These are phyloP conservation scores for Fusarium sp. DNA, from an alignment of 2,329 filamentous ascomycete species.

Conservation along the genomic window DNA sequence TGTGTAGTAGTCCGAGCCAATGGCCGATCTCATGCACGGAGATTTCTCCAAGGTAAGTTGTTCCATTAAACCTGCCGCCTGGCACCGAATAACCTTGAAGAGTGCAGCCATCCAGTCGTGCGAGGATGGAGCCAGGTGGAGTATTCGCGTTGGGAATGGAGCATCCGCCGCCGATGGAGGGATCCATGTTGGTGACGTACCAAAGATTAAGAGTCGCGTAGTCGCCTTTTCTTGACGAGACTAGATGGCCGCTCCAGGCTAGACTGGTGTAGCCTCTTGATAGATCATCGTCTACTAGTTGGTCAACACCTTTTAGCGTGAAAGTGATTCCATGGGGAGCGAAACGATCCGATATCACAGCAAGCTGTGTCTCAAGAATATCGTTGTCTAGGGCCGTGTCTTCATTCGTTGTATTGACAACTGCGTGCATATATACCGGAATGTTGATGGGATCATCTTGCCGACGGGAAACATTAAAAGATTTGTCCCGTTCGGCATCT, in stretches of 20 bases:
- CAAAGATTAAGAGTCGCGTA: not conserved
- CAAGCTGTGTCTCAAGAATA: not conserved
- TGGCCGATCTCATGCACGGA: not conserved
- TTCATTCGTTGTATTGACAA: not conserved
- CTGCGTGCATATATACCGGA: not conserved
- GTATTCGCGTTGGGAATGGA: not conserved
- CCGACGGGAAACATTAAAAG: not conserved
- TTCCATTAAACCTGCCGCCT: not conserved
- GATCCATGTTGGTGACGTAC: slow-evolving; percentile 5
- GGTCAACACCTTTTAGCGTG: not conserved
- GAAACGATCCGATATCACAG: not conserved
- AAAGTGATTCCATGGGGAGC: not conserved
- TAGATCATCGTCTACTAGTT: not conserved
- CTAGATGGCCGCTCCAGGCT: not conserved
- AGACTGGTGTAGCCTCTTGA: not conserved
- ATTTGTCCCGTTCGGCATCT: not conserved
- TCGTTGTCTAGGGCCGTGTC: not conserved
- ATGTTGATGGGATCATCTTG: not conserved
- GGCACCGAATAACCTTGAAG: not conserved
- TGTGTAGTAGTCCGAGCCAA: not conserved
- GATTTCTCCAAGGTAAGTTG: not conserved
- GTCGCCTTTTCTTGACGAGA: not conserved
- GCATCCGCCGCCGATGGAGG: not conserved
- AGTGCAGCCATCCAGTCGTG: not conserved
- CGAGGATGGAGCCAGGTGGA: not conserved